Conservation (phyloP, 2,329 filamentous ascomycete genomes). For the Nectriaceae sp. region DNA sequence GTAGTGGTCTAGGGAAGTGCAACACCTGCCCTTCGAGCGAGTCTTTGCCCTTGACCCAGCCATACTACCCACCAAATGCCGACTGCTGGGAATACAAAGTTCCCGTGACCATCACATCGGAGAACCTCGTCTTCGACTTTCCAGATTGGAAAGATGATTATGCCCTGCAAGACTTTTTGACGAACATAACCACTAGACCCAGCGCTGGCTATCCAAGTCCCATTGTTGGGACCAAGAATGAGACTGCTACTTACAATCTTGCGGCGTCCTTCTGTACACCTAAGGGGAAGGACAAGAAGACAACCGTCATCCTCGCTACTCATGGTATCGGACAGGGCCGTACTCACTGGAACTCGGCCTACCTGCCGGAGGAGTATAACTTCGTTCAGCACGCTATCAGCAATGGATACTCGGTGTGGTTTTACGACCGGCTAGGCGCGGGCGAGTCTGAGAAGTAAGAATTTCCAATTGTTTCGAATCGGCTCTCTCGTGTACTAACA, state of each 20-base stretch:
- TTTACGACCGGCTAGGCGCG: slow-evolving; percentile 17
- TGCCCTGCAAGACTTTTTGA: slow-evolving; percentile 17
- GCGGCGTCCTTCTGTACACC: slow-evolving; percentile 19
- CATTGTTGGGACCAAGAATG: slow-evolving; percentile 11
- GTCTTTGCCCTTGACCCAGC: slow-evolving; percentile 10
- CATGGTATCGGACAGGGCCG: slow-evolving; percentile 19
- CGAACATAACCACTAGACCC: slow-evolving; percentile 9
- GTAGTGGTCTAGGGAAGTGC: too few relatives aligned
- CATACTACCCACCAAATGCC: slow-evolving; percentile 15
- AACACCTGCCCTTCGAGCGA: too few relatives aligned
- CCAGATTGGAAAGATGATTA: slow-evolving; percentile 17
- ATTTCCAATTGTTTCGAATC: neutral
- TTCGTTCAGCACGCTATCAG: slow-evolving; percentile 19
- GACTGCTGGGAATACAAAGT: slow-evolving; percentile 20
- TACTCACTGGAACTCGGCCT: slow-evolving; percentile 19
- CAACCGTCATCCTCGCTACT: slow-evolving; percentile 13
- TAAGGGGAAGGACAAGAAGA: slow-evolving; percentile 7
- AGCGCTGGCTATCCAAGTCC: slow-evolving; percentile 14
- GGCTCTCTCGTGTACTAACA: neutral
- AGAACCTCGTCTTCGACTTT: slow-evolving; percentile 13
- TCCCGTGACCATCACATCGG: slow-evolving; percentile 13
- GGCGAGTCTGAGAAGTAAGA: slow-evolving; percentile 15
- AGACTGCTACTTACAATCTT: slow-evolving; percentile 12
- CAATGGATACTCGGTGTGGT: slow-evolving; percentile 19
- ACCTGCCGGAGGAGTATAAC: slow-evolving; percentile 16